Evolutionary conservation across 2,329 filamentous ascomycete species (phyloP), one percentile per base, ranked within the genome.

Genomic region (Beauveria bassiana): DNA sequence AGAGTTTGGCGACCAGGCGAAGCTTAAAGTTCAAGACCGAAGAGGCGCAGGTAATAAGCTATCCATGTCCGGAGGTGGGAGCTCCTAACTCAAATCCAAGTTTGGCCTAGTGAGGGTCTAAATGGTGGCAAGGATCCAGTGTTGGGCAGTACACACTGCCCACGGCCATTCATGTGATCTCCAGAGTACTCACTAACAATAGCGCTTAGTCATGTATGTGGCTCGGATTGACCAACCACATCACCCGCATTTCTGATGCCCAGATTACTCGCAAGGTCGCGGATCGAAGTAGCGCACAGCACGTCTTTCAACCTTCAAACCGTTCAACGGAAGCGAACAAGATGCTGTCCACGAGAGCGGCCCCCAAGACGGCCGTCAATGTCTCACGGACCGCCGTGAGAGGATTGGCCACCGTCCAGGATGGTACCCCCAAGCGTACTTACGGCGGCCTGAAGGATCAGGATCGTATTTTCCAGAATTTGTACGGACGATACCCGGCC

Each of bases 391-490:
- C 75, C 66, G 72, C 75, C 70, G 76, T 78, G 68, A 87, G 93
- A 74, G 83, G 83, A 68, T 89, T 97, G 78, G 90, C 90, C 71
- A 91, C 90, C 64, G 89, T 92, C 68, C 87, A 90, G 74, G 89
- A 93, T 76, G 82, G 81, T 70, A 78, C 84, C 65, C 82, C 87
- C 57, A 87, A 89, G 75, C 86, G 84, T 68, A 83, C 84, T 67
- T 90, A 96, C 77, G 92, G 95, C 70, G 92, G 91, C 62, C 84
- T 99, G 69, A 90, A 86, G 79, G 95, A 99, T 75, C 92, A 98
- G 80, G 95, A 99, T 79, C 88, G 95, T 71, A 99, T 99, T 78
- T 99, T 99, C 80, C 93, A 96, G 81, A 99, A 99, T 79, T 84
- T 99, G 63, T 99, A 99, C 80, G 88, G 91, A 71, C 91, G 95